Evolutionary conservation across 148 eudicot species (phyloP).

Genomic region (Silene conica): DNA sequence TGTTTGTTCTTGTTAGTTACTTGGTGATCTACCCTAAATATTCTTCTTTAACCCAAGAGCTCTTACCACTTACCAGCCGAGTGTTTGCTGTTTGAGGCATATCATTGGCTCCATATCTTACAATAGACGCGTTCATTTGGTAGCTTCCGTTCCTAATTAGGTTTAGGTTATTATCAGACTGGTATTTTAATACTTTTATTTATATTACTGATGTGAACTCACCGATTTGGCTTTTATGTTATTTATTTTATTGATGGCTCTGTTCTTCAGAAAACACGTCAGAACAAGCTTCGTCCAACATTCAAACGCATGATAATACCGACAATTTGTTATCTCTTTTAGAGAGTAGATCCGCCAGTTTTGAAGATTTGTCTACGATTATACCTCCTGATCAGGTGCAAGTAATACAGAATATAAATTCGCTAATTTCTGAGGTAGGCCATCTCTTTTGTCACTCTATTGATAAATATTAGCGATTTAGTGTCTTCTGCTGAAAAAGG

Average conservation of each 20-base stretch:
- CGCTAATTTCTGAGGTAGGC: conserved; percentile 74
- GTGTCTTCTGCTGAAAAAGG: conserved; percentile 14
- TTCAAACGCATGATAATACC: conserved; percentile 32
- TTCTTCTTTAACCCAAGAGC: background rate
- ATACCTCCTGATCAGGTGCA: conserved; percentile 84
- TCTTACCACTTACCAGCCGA: background rate
- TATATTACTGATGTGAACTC: too few species aligned
- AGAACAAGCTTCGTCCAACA: conserved; percentile 32
- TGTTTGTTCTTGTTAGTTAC: background rate
- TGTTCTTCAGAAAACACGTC: conserved; percentile 17
- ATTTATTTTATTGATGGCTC: conserved; percentile 7
- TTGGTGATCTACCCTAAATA: background rate
- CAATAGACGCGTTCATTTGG: background rate
- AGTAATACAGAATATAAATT: conserved; percentile 66
- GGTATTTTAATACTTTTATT: background rate
- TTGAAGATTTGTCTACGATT: conserved; percentile 44
- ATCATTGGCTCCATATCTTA: background rate
- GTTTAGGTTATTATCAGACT: background rate
- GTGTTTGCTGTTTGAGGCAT: background rate
- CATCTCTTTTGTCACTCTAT: conserved; percentile 7
- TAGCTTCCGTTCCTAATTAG: background rate
- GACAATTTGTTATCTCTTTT: conserved; percentile 30
- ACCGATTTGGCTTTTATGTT: too few species aligned
- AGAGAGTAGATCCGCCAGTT: conserved; percentile 36
- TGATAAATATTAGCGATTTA: background rate